Base-by-base conservation (phyloP, 208 protist species). In the Trichomonas vaginalis region DNA sequence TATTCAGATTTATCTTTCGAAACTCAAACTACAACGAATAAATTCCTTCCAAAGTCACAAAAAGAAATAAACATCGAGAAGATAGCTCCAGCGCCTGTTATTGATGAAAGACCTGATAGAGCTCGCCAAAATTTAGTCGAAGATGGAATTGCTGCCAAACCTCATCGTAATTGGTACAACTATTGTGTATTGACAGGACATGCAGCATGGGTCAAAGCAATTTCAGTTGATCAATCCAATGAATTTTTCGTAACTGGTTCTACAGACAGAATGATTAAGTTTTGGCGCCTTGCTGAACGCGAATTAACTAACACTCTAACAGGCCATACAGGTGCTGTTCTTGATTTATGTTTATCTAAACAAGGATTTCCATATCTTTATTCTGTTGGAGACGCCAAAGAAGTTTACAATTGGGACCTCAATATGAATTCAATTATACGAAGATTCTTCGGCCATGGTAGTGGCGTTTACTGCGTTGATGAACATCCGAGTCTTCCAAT, bases 321-420 rank as follows among this genome's bases (percentile, higher is more conserved):
- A 9, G 99, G 99, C 23, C 99, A 99, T 96, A 98, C 99, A 96
- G 98, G 95, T 87, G 35, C 97, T 0, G 95, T 98, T 39, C 96
- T 95, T 10, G 97, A 96, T 9, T 47, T 97, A 15, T 95, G 97
- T 8, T 96, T 99, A 10, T 99, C 98, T 80, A 95, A 96, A 10
- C 96, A 98, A 35, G 98, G 98, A 87, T 56, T 21, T 56, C 99
- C 99, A 49, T 99, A 99, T 97, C 97, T 99, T 96, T 99, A 99
- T 96, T 99, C 98, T 42, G 98, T 97, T 37, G 98, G 98, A 96
- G 99, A 99, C 95, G 99, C 99, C 97, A 99, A 99, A 96, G 97
- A 97, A 51, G 97, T 99, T 32, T 98, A 99, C 96, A 99, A 99
- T 97, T 99, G 99, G 99, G 99, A 99, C 96, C 97, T 99, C 21